Conservation (phyloP, 352 stramenopile species). For the Pythium sukuiense region DNA sequence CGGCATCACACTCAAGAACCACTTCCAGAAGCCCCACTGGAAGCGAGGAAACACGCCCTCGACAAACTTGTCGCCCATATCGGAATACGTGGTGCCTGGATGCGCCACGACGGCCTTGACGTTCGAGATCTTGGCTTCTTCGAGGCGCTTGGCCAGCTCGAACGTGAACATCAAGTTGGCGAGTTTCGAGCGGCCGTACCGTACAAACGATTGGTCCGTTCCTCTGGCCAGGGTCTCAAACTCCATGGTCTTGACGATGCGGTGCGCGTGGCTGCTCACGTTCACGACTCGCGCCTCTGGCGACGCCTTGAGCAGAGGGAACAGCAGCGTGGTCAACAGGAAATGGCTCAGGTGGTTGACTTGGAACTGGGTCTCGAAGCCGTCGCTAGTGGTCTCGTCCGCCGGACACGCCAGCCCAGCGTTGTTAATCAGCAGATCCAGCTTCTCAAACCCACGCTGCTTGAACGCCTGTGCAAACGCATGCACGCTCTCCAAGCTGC, state of each 20-base stretch:
- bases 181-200: constrained; percentile 28
- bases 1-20: constrained; percentile 3
- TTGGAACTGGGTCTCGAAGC: constrained; percentile 63
- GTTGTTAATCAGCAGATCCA: constrained; percentile 78
- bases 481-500: constrained; percentile 36
- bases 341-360: constrained; percentile 78
- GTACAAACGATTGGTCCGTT: not conserved
- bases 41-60: constrained; percentile 11
- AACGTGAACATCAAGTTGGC: constrained; percentile 32
- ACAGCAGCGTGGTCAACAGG: constrained; percentile 48
- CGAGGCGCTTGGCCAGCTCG: constrained; percentile 21
- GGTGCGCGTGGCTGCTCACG: constrained; percentile 36
- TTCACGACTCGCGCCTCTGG: constrained; percentile 34
- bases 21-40: constrained; percentile 7
- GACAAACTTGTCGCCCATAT: constrained; percentile 22
- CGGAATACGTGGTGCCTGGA: constrained; percentile 22
- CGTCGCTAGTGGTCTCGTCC: constrained; percentile 34
- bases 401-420: constrained; percentile 42
- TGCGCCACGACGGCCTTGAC: constrained; percentile 24
- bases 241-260: constrained; percentile 7
- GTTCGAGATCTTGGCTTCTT: constrained; percentile 15
- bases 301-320: constrained; percentile 35
- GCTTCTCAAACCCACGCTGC: constrained; percentile 31
- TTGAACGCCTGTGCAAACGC: constrained; percentile 39
- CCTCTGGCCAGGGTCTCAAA: constrained; percentile 14